Conservation (phyloP, 208 protist species). For the Wallacemonas sp. region DNA sequence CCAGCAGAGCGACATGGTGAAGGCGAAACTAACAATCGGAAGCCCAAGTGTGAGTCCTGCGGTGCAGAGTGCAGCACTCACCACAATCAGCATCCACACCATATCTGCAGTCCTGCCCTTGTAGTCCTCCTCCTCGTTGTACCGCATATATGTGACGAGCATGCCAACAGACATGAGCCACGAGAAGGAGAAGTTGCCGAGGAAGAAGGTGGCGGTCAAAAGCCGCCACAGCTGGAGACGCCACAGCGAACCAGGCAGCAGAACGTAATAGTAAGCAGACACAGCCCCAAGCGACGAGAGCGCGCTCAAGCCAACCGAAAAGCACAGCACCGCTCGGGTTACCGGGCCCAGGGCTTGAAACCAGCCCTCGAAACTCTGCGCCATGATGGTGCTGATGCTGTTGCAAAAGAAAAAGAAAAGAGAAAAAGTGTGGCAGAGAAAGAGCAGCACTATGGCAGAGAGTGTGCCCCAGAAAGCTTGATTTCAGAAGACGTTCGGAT, state of each 20-base stretch:
- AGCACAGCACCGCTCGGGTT: constrained; percentile 44
- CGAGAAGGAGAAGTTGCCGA: constrained; percentile 76
- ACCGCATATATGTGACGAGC: constrained; percentile 76
- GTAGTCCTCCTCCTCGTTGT: constrained; percentile 79
- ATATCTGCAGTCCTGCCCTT: constrained; percentile 74
- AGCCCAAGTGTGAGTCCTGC: constrained; percentile 39
- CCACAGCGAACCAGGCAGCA: constrained; percentile 34
- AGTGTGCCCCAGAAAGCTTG: too few relatives aligned
- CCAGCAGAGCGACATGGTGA: constrained; percentile 84
- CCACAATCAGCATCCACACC: constrained; percentile 72
- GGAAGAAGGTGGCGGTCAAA: constrained; percentile 70
- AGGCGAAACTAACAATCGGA: constrained; percentile 53
- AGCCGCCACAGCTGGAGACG: constrained; percentile 67
- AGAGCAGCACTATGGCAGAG: background rate
- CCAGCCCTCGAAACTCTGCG: constrained; percentile 78
- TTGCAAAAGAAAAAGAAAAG: background rate
- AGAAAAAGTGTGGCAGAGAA: too few relatives aligned
- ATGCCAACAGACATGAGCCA: constrained; percentile 81
- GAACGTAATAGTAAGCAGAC: constrained; percentile 26
- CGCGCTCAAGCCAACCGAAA: constrained; percentile 46
- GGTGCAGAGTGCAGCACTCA: constrained; percentile 32
- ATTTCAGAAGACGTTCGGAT: too few relatives aligned
- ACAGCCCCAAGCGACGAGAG: constrained; percentile 43
- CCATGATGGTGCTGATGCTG: constrained; percentile 27
- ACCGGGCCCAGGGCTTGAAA: constrained; percentile 54